Base-by-base conservation (phyloP, 2,329 filamentous ascomycete genomes). In the Sclerotinia trifoliorum region DNA sequence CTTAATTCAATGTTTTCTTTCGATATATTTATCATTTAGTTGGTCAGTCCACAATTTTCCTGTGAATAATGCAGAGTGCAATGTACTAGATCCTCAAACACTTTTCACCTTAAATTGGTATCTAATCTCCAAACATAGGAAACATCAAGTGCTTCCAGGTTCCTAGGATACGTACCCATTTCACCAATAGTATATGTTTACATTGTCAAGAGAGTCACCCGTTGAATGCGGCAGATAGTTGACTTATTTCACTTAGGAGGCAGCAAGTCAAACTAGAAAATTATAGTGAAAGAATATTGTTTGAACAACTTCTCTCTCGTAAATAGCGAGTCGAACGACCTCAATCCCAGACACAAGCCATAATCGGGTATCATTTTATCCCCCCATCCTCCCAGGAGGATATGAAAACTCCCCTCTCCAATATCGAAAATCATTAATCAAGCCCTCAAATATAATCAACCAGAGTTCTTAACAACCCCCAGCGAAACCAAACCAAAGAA, bases 311-410 rank as follows among this genome's bases (percentile, higher is more conserved):
- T 21, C 29, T 51, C 15, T 62, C 46, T 35, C 21, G 51, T 10
- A 24, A 13, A 62, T 49, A 26, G 32, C 15, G 21, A 51, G 32
- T 55, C 19, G 17, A 21, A 46, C 19, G n/a, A 17, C 26, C 35
- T 65, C 42, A 56, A 44, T 39, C 52, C 19, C 42, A 26, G 8
- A 54, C 21, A 24, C 29, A 57, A 46, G 39, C 39, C 52, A 49
- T 26, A 70, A 46, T 52, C 49, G 73, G 74, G 73, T 74, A 74
- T 75, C 73, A 71, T 70, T 68, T 26, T 54, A 68, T 66, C 58
- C 57, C 66, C 62, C 61, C 48, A 68, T 66, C 58, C 57, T 68
- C 62, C 61, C 48, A 49, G 32, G 26, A 42, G 11, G 17, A 51
- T 42, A 19, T 52, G 29, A 51, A 63, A 63, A 65, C 51, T 55